Percentiles rank a stretch among this genome's conserved stretches.
Evolutionary conservation across 1,284 basidiomycete species (phyloP).

Genomic region (Pseudozyma tsukubaensis): DNA sequence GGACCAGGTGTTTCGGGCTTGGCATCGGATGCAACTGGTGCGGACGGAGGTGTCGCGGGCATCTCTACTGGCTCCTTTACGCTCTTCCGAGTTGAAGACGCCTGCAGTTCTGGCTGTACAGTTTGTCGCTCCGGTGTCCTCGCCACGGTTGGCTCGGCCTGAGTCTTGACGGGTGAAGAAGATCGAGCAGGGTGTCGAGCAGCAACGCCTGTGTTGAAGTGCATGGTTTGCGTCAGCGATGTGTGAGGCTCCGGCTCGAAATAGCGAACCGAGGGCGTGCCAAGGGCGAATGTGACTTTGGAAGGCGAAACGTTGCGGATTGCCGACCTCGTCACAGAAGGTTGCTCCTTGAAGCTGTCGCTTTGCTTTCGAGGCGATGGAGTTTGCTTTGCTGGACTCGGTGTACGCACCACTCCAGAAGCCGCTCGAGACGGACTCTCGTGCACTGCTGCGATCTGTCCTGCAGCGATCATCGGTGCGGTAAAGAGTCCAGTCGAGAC

Average conservation of each 20-base stretch:
- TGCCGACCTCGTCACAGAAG: not conserved
- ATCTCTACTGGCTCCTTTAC: not conserved
- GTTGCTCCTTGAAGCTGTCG: not conserved
- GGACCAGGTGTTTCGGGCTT: conserved; percentile 35
- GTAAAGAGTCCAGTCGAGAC: conserved; percentile 2
- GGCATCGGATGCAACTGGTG: not conserved
- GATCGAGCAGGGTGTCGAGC: conserved; percentile 1
- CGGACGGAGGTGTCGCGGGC: conserved; percentile 13
- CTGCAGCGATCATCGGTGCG: not conserved
- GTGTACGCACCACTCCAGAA: conserved; percentile 3
- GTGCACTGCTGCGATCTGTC: not conserved
- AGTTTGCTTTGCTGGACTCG: conserved; percentile 4
- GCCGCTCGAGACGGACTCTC: conserved; percentile 16
- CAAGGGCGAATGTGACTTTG: conserved; percentile 4
- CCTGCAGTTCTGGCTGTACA: not conserved
- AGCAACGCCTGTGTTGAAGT: not conserved
- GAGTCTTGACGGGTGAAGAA: conserved; percentile 7
- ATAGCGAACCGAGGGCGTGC: conserved; percentile 26
- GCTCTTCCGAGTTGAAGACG: conserved; percentile 6
- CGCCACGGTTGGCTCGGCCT: not conserved
- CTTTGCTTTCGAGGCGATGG: conserved; percentile 4
- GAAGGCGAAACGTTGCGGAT: conserved; percentile 1
- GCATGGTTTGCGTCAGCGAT: conserved; percentile 6
- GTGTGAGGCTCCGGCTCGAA: conserved; percentile 2
- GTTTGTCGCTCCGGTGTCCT: not conserved